Evolutionary conservation across 1,139 yeast species (phyloP).

Genomic region (Debaryomyces psychrophilus): DNA sequence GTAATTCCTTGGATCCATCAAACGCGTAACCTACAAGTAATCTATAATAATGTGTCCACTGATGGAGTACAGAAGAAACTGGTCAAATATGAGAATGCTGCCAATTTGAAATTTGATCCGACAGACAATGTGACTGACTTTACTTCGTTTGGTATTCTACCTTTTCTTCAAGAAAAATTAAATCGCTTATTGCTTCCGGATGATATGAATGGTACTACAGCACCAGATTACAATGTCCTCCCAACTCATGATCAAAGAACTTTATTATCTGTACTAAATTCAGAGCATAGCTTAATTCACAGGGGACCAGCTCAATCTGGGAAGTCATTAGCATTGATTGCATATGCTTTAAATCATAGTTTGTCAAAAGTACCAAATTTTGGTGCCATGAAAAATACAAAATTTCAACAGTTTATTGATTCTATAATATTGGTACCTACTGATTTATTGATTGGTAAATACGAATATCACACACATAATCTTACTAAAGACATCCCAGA

Average conservation of each 20-base stretch:
- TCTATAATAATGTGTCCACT: neutral
- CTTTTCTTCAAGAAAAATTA: constrained; percentile 31
- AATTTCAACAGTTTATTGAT: constrained; percentile 18
- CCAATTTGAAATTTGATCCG: constrained; percentile 21
- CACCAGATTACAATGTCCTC: constrained; percentile 18
- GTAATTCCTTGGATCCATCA: neutral
- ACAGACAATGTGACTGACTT: constrained; percentile 21
- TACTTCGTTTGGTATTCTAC: constrained; percentile 29
- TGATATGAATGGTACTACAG: neutral
- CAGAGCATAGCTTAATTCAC: constrained; percentile 24
- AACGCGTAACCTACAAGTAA: constrained; percentile 3
- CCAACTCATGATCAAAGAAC: constrained; percentile 32
- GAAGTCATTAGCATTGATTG: constrained; percentile 28
- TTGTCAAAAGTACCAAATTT: constrained; percentile 26
- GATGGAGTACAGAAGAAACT: neutral
- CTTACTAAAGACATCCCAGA: constrained; percentile 24
- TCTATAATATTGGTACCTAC: constrained; percentile 34
- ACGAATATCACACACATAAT: constrained; percentile 17
- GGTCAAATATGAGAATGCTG: neutral
- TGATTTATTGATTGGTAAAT: constrained; percentile 25
- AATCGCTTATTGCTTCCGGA: constrained; percentile 18
- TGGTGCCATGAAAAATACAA: constrained; percentile 14
- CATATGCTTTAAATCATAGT: constrained; percentile 27
- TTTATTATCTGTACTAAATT: constrained; percentile 23
- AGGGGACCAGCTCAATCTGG: constrained; percentile 27